Evolutionary conservation across 805 yeast genomes (phyloP).

Genomic region (Teunomyces lycoperdinae): DNA sequence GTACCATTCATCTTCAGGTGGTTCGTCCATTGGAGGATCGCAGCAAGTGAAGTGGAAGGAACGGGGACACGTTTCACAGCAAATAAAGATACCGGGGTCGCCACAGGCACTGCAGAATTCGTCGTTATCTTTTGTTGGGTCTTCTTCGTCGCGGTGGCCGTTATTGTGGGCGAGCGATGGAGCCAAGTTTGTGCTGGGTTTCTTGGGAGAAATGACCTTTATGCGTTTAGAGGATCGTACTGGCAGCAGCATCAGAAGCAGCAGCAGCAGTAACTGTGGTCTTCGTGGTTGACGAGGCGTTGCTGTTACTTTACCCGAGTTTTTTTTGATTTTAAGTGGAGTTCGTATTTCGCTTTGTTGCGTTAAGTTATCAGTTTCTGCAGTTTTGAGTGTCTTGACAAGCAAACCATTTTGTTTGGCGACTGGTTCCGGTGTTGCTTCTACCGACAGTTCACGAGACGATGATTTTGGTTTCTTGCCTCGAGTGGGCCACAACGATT

Average conservation of each 20-base stretch:
- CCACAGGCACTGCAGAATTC: slow-evolving; percentile 93
- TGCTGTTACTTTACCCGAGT: neutral
- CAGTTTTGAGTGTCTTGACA: slow-evolving; percentile 13
- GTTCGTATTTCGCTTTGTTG: slow-evolving; percentile 19
- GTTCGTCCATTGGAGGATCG: slow-evolving; percentile 82
- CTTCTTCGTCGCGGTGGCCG: slow-evolving; percentile 6
- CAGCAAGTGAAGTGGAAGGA: slow-evolving; percentile 91
- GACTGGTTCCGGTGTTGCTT: slow-evolving; percentile 12
- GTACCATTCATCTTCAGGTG: slow-evolving; percentile 88
- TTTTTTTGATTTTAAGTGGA: slow-evolving; percentile 6
- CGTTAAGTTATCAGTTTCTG: slow-evolving; percentile 10
- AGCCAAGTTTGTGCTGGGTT: slow-evolving; percentile 25
- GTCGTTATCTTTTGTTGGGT: slow-evolving; percentile 50
- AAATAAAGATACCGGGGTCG: slow-evolving; percentile 81
- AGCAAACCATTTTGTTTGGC: slow-evolving; percentile 11
- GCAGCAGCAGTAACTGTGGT: too few species aligned
- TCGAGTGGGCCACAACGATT: slow-evolving; percentile 50
- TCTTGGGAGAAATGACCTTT: slow-evolving; percentile 34
- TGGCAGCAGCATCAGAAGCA: neutral
- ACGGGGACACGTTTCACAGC: slow-evolving; percentile 91
- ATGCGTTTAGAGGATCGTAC: slow-evolving; percentile 4
- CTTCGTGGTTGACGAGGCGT: slow-evolving; percentile 3
- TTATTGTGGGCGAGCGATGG: slow-evolving; percentile 10
- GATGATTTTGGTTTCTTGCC: slow-evolving; percentile 7
- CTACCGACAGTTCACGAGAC: slow-evolving; percentile 16